Base-by-base conservation (phyloP, 2,329 filamentous ascomycete genomes). In the Penicillium sp. region DNA sequence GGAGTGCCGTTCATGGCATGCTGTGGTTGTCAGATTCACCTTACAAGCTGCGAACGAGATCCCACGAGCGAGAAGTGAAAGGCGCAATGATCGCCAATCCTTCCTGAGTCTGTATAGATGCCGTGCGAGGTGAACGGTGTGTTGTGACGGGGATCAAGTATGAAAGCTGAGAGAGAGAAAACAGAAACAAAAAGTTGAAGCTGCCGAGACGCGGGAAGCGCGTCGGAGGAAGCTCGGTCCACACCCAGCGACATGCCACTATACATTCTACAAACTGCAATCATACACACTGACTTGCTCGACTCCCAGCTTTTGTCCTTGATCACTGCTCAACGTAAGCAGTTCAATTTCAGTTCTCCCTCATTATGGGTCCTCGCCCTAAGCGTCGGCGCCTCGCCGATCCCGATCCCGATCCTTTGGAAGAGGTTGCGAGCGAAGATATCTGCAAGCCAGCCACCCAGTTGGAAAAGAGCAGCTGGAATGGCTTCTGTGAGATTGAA, bases 1-100 rank as follows among this genome's bases (percentile, higher is more conserved):
- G 86, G 88, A 76, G 88, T 93, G 72, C 78, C 81, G 81, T 83
- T 88, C 89, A 92, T 92, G 74, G 82, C 83, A 86, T 86, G 68
- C 71, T 74, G 70, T 64, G 63, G 57, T 61, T 54, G 54, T 55
- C 42, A 50, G 50, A 51, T 45, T 52, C 49, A 37, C 33, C 33
- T 37, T 20, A 37, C 8, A 43, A 52, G 50, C 49, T 42, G 52
- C 40, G 23, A 27, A 33, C 46, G 35, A 31, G 27, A 45, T 50
- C 31, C 24, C 31, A 35, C 18, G 23, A 33, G n/a, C 33, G 10
- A 42, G 48, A 25, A 28, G 29, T 18, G 13, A 33, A 27, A 29
- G 28, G 39, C 20, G 23, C 23, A 40, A 40, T 40, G 38, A 15
- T n/a, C 38, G 24, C 38, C 20, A 40, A 23, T 40, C 10, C 7